These are phyloP conservation scores for Boletus smithii DNA, from an alignment of 1,284 basidiomycete species.

Conservation along the genomic window DNA sequence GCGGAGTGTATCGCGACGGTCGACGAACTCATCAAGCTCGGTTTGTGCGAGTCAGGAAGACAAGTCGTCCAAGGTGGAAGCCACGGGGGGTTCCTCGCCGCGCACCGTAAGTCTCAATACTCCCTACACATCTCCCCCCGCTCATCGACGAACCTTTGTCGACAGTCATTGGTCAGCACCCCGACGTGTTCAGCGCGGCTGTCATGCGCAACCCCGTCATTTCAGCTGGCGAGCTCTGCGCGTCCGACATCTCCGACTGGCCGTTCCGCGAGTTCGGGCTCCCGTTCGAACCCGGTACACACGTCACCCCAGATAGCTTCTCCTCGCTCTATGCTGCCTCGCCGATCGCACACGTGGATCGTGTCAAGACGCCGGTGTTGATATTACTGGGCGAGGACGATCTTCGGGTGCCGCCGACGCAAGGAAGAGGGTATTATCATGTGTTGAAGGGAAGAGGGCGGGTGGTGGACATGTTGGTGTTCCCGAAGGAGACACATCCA, in stretches of 20 bases:
- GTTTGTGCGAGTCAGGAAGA: conserved; percentile 47
- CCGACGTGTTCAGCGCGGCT: conserved; percentile 58
- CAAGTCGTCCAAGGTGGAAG: conserved; percentile 64
- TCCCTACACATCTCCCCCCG: not conserved
- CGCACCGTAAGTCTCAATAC: conserved; percentile 46
- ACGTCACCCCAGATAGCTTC: conserved; percentile 47
- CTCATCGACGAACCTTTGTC: not conserved
- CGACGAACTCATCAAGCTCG: conserved; percentile 47
- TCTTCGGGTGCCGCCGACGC: conserved; percentile 59
- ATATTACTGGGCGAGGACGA: conserved; percentile 62
- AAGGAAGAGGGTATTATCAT: conserved; percentile 64
- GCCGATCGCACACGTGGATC: conserved; percentile 54
- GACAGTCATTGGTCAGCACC: conserved; percentile 61
- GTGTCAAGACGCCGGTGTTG: conserved; percentile 53
- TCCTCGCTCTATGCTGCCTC: conserved; percentile 47
- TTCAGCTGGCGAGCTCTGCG: conserved; percentile 49
- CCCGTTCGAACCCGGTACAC: conserved; percentile 30
- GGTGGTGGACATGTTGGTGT: conserved; percentile 57
- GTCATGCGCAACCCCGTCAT: conserved; percentile 71
- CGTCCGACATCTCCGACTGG: conserved; percentile 71
- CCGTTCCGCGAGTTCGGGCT: conserved; percentile 58
- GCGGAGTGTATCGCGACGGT: conserved; percentile 58
- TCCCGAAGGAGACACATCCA: conserved; percentile 60
- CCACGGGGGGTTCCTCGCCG: conserved; percentile 69
- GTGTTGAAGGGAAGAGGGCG: conserved; percentile 49